Conservation (phyloP, 2,329 filamentous ascomycete species). For the Penicillium sp. region DNA sequence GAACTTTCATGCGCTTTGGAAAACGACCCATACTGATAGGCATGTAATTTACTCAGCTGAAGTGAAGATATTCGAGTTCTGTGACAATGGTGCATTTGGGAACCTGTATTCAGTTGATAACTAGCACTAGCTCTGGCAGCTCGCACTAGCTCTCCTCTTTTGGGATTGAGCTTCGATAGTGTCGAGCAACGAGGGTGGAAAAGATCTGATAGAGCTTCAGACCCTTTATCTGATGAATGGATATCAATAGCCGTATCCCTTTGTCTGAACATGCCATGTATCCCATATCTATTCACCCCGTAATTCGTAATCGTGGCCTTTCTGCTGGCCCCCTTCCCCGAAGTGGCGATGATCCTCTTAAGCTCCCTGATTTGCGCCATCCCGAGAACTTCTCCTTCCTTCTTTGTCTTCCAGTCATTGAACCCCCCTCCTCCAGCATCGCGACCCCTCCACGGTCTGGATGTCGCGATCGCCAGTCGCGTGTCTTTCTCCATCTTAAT, state of each 20-base stretch:
- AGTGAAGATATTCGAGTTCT: neutral
- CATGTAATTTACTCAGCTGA: neutral
- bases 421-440: slow-evolving; percentile 10
- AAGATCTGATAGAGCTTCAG: neutral
- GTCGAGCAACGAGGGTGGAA: neutral
- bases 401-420: slow-evolving; percentile 23
- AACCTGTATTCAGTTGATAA: neutral
- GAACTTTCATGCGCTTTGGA: neutral
- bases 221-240: neutral
- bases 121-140: neutral
- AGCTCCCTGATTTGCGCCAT: slow-evolving; percentile 26
- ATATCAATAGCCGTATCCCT: neutral
- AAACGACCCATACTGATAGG: neutral
- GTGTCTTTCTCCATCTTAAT: slow-evolving; percentile 18
- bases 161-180: slow-evolving; percentile 2
- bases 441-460: slow-evolving; percentile 11
- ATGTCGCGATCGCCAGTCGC: slow-evolving; percentile 24
- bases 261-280: neutral
- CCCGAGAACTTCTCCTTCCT: slow-evolving; percentile 29
- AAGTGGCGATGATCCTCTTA: slow-evolving; percentile 28
- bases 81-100: neutral
- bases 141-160: neutral
- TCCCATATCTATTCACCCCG: neutral
- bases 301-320: slow-evolving; percentile 5
- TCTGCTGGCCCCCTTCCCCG: slow-evolving; percentile 18